phyloP scores from a whole-genome alignment of 2,329 filamentous ascomycete species.

The Phialemonium atrogriseum region DNA sequence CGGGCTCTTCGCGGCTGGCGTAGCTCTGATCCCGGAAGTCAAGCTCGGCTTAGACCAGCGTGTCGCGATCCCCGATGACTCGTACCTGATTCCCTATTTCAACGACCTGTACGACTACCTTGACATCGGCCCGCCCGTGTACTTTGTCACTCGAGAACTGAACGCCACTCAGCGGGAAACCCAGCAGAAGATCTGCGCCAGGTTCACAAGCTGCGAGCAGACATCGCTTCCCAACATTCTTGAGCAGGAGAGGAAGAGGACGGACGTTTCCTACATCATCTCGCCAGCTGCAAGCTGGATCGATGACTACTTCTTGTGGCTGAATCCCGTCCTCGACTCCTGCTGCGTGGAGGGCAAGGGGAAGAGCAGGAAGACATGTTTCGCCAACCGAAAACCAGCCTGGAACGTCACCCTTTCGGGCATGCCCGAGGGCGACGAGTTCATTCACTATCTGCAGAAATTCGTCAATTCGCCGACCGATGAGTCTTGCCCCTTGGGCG shows the following conservation, averaged over 20 bases:
- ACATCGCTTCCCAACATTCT: conserved; percentile 82
- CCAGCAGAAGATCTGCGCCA: conserved; percentile 82
- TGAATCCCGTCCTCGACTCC: conserved; percentile 75
- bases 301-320: conserved; percentile 92
- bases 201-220: conserved; percentile 81
- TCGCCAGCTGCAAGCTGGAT: conserved; percentile 91
- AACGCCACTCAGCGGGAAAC: conserved; percentile 68
- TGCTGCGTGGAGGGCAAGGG: conserved; percentile 64
- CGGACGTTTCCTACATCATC: conserved; percentile 79
- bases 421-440: conserved; percentile 92
- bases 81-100: conserved; percentile 93
- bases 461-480: conserved; percentile 77
- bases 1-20: conserved; percentile 74
- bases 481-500: conserved; percentile 78
- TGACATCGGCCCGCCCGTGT: conserved; percentile 84
- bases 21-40: conserved; percentile 78
- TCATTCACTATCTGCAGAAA: conserved; percentile 73
- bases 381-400: conserved; percentile 63
- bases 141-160: conserved; percentile 80
- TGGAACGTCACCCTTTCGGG: conserved; percentile 88
- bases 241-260: conserved; percentile 87
- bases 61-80: conserved; percentile 86
- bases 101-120: conserved; percentile 93
- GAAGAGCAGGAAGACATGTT: conserved; percentile 64
- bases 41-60: conserved; percentile 87